A percentile compares a stretch with the other conserved stretches of the same genome.
These are phyloP conservation scores for Phlegmacium glaucopus DNA, from an alignment of 768 basidiomycete genomes.

Conservation along the genomic window DNA sequence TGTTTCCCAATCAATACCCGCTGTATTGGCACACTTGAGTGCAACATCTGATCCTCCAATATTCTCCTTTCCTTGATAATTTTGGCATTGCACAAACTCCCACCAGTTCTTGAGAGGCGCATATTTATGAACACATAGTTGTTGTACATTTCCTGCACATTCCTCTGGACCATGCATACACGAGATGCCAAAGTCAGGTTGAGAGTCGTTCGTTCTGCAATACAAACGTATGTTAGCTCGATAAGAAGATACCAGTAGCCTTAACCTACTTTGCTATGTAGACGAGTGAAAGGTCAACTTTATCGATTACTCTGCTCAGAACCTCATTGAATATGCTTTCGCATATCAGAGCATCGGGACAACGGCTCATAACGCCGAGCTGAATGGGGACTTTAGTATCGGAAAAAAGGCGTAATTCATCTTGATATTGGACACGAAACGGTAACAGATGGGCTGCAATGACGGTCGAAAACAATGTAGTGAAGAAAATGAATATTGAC, in stretches of 20 bases:
- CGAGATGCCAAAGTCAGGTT: slow-evolving; percentile 69
- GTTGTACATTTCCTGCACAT: slow-evolving; percentile 86
- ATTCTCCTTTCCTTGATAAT: slow-evolving; percentile 55
- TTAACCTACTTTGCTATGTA: slow-evolving; percentile 69
- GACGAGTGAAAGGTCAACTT: slow-evolving; percentile 64
- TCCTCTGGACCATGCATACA: slow-evolving; percentile 82
- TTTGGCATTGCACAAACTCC: slow-evolving; percentile 81
- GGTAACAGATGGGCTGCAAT: slow-evolving; percentile 6
- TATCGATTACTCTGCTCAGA: slow-evolving; percentile 53
- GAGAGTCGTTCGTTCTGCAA: slow-evolving; percentile 56
- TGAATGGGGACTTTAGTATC: slow-evolving; percentile 44
- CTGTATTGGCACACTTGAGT: slow-evolving; percentile 58
- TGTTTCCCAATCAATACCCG: slow-evolving; percentile 65
- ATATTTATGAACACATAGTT: slow-evolving; percentile 75
- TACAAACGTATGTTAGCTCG: not conserved
- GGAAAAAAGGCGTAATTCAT: slow-evolving; percentile 1
- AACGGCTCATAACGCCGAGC: slow-evolving; percentile 51
- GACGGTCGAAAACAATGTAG: slow-evolving; percentile 2
- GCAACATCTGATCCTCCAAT: slow-evolving; percentile 69
- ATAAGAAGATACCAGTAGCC: not conserved
- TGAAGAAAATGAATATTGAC: slow-evolving; percentile 1
- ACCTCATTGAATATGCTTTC: slow-evolving; percentile 77
- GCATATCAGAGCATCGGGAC: slow-evolving; percentile 83
- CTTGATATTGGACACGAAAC: slow-evolving; percentile 7
- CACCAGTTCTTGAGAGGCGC: slow-evolving; percentile 63